Evolutionary conservation across 768 basidiomycete species (phyloP), one percentile per base, ranked within the genome.

Genomic region (Clathrus columnatus): DNA sequence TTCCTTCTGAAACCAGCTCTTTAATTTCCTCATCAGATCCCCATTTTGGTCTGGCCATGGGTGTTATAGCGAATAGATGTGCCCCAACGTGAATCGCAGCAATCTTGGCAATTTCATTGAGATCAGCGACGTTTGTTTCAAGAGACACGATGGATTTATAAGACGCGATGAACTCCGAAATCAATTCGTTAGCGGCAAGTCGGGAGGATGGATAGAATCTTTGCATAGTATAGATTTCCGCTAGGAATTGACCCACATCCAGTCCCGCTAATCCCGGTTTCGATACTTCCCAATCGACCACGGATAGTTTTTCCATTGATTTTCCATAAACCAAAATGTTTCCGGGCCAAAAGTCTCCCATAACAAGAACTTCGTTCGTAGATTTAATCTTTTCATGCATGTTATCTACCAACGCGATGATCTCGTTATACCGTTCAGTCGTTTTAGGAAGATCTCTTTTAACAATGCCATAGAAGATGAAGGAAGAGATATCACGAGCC

Each of bases 281-380:
- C 36, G 73, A 65, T 7, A 84, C 47, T 60, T 86, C 84, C 85
- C 85, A 86, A 64, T 86, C 85, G 47, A 85, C 60, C 30, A 85
- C 70, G 44, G 70, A 73, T 7, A 83, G 60, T 8, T 67, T 71
- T 61, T 71, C 68, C 43, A 82, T 30, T n/a, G 49, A 20, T 48
- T 66, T 65, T 8, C 73, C 62, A 10, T 60, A 64, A n/a, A 84
- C 61, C 58, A 84, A 69, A 45, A 85, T 60, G 61, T 87, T 86
- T 0, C 84, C 85, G 1, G 85, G 77, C 84, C 85, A 87, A 60
- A 85, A 82, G 63, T 87, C 85, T 0, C 85, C 85, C 78, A 80
- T 80, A 8, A 30, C 21, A 30, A 50, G 29, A 26, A 50, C 49
- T 7, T 50, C 7, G 24, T 50, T 50, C 4, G 18, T 30, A 26